A percentile compares a stretch with the other conserved stretches of the same genome.
Evolutionary conservation across 2,329 filamentous ascomycete species (phyloP).

Genomic region (Aureobasidium sp.): DNA sequence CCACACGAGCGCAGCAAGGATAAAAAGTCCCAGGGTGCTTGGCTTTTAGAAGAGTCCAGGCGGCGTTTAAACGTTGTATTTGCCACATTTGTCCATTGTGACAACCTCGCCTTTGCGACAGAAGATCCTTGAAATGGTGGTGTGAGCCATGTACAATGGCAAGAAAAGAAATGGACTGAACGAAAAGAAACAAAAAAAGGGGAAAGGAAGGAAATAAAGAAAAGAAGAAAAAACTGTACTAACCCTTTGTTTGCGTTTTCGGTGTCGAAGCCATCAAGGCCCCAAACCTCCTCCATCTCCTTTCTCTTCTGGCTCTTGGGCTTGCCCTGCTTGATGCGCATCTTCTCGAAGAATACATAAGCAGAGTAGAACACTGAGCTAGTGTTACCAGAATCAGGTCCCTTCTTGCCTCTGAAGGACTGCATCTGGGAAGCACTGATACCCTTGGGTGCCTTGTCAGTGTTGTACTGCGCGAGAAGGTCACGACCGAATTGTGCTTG

Average conservation of each 20-base stretch:
- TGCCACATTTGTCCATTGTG: background rate
- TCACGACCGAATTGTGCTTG: conserved; percentile 46
- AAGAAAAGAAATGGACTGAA: background rate
- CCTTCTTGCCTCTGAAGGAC: conserved; percentile 45
- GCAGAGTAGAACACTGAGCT: conserved; percentile 44
- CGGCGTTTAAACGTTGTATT: background rate
- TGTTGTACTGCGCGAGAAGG: conserved; percentile 33
- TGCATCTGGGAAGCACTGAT: conserved; percentile 40
- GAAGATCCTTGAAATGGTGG: background rate
- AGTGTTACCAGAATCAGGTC: conserved; percentile 41
- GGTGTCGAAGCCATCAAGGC: background rate
- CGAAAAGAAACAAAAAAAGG: background rate
- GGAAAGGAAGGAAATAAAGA: background rate
- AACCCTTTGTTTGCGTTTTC: background rate
- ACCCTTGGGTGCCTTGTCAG: conserved; percentile 25
- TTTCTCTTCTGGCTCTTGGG: conserved; percentile 44
- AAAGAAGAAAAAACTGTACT: background rate
- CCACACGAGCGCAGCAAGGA: background rate
- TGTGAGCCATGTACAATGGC: background rate
- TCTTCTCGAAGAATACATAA: conserved; percentile 54
- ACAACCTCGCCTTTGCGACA: background rate
- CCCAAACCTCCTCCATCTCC: conserved; percentile 43
- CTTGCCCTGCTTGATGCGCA: conserved; percentile 44
- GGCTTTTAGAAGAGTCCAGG: background rate
- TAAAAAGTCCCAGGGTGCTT: background rate